Base-by-base conservation (phyloP, 2,329 filamentous ascomycete genomes). In the Colletotrichum truncatum region DNA sequence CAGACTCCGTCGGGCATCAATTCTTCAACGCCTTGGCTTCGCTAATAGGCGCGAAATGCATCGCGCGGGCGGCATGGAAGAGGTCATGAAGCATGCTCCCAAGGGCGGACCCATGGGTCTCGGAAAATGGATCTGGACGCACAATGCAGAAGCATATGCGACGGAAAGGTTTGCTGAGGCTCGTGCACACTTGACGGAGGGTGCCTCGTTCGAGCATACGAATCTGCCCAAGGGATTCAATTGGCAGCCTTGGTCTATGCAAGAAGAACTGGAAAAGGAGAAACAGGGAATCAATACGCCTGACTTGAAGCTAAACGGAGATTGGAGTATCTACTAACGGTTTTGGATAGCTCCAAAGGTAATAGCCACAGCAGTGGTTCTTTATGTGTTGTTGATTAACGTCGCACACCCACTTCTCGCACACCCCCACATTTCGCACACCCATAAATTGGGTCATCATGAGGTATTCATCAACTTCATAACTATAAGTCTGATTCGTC, bases 241-340 rank as follows among this genome's bases (percentile, higher is more conserved):
- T n/a, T 59, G 45, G 45, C 45, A 39, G 16, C 16, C 25, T 18
- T 59, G 55, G 55, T 28, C 55, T 7, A 59, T 59, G 55, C 55
- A 51, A 34, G 45, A 52, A 4, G 55, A 59, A 25, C 34, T 59
- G 16, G 55, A 43, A 26, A 59, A 52, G 18, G 55, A 51, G 55
- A 52, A 59, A 26, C 55, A 41, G 23, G 55, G 55, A 7, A 25
- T 59, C 9, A 16, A 41, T 18, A 59, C 55, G 12, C 55, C 55
- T 18, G 56, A 60, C 23, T 32, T 53, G 36, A 60, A 52, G 56
- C 10, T 53, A 18, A 60, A 60, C 1, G 45, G 56, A 7, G 34
- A 60, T 18, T 52, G 56, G 46, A 32, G 45, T 14, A 60, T 60
- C 10, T 41, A 59, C 56, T 60, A 53, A 21, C 2, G 11, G 18